These are phyloP conservation scores for Chrysoporthe puriensis DNA, from an alignment of 2,329 filamentous ascomycete genomes.

Conservation along the genomic window DNA sequence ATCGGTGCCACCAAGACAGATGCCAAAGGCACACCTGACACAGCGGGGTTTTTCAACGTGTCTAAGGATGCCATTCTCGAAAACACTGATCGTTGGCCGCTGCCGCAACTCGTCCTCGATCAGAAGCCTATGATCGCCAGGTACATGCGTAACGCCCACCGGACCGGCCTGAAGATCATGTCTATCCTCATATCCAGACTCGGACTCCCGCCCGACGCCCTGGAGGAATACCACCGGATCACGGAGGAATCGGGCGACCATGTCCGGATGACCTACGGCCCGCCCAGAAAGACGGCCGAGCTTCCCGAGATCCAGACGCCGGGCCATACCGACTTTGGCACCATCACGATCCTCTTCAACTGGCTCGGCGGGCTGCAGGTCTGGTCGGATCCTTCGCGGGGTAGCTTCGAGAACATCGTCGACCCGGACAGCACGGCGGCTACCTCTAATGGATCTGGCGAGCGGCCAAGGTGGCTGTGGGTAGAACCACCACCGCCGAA, in stretches of 20 bases:
- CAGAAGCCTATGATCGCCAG: constrained; percentile 23
- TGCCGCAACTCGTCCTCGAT: constrained; percentile 19
- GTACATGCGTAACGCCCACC: constrained; percentile 25
- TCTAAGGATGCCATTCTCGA: constrained; percentile 30
- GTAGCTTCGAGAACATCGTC: constrained; percentile 24
- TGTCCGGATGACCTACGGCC: constrained; percentile 28
- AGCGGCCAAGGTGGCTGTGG: constrained; percentile 37
- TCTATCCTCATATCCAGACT: constrained; percentile 21
- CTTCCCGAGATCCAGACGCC: constrained; percentile 28
- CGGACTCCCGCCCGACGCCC: constrained; percentile 19
- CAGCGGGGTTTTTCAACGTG: constrained; percentile 29
- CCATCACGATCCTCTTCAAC: constrained; percentile 45
- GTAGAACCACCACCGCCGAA: constrained; percentile 40
- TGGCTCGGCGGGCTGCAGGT: constrained; percentile 44
- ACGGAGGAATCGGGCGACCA: constrained; percentile 29
- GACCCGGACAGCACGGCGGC: constrained; percentile 21
- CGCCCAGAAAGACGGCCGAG: constrained; percentile 22
- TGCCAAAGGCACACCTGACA: constrained; percentile 24
- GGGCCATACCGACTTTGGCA: constrained; percentile 44
- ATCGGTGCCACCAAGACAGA: constrained; percentile 27
- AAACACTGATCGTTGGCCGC: constrained; percentile 24
- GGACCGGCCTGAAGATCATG: constrained; percentile 24
- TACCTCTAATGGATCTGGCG: background rate
- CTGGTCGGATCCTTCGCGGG: constrained; percentile 27
- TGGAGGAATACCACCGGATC: constrained; percentile 26